phyloP scores from a whole-genome alignment of 768 basidiomycete genomes.

The Suillus cothurnatus region DNA sequence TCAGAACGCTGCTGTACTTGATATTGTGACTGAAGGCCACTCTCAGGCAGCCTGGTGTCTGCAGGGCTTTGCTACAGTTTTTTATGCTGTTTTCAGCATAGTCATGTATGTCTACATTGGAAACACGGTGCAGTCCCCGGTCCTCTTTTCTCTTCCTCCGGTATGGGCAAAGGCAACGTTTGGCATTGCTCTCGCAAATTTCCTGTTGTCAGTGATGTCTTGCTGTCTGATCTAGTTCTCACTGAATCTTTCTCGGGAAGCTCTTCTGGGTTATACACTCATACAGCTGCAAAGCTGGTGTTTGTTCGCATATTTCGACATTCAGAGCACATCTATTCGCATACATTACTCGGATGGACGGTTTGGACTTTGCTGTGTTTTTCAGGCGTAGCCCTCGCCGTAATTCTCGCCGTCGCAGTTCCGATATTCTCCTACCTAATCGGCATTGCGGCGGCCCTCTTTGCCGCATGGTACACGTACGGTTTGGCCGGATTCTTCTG shows the following conservation, averaged over 20 bases:
- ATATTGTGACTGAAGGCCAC: not conserved
- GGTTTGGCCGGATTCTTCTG: conserved; percentile 56
- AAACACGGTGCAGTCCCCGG: conserved; percentile 47
- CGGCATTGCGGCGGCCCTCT: conserved; percentile 53
- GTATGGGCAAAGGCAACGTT: conserved; percentile 54
- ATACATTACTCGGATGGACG: conserved; percentile 52
- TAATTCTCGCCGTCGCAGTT: conserved; percentile 50
- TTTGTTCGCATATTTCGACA: conserved; percentile 54
- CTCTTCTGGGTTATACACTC: conserved; percentile 48
- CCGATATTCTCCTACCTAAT: conserved; percentile 59
- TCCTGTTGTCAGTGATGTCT: conserved; percentile 43
- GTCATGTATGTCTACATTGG: conserved; percentile 51
- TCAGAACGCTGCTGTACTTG: conserved; percentile 15
- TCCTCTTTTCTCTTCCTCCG: conserved; percentile 48
- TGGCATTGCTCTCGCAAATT: conserved; percentile 51
- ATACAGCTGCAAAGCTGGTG: conserved; percentile 55
- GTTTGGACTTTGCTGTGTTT: conserved; percentile 49
- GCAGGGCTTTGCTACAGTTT: conserved; percentile 53
- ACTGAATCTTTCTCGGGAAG: conserved; percentile 24
- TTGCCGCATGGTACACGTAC: conserved; percentile 63
- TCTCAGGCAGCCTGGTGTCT: conserved; percentile 53
- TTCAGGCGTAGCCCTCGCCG: conserved; percentile 36
- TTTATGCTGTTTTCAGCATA: conserved; percentile 50
- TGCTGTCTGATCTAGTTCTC: not conserved
- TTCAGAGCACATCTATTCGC: conserved; percentile 49